Base-by-base conservation (phyloP, 2,329 filamentous ascomycete species). In the Tolypocladium nubicola region DNA sequence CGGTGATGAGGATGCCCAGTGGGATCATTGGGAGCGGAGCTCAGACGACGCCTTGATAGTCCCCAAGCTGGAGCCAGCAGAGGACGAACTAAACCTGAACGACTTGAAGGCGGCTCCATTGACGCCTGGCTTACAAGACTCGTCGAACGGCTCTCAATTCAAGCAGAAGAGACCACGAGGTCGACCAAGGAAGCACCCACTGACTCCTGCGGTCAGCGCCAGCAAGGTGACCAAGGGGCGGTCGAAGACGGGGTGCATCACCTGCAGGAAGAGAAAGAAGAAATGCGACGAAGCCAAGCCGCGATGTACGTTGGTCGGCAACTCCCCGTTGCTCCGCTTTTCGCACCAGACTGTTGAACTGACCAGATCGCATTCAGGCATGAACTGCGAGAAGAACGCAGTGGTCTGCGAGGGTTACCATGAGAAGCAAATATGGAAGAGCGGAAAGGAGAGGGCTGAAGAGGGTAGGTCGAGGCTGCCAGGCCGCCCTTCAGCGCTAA, bases 381-480 rank as follows among this genome's bases (percentile, higher is more conserved):
- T 90, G 71, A 95, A 95, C 66, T 96, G 91, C 67, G 87, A 94
- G 73, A 96, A 96, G 78, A 96, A 96, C 69, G 90, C 90, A 10
- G 89, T 96, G 14, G 84, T 92, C 14, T 96, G 91, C 68, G 90
- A 96, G 72, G 91, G 91, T 14, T 96, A 96, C 67, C 89, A 89
- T 54, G 87, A 90, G 60, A 90, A 90, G 69, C 87, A 89, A 58
- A 82, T 90, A 55, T 96, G 91, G 91, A 90, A 86, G 70, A 92
- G 89, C 67, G 90, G 90, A 35, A 90, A 84, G 68, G 88, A 93
- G 70, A 87, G 80, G 67, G 80, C 83, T 39, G 85, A 88, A 75
- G 85, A 90, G 74, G 82, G 82, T 83, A 75, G 63, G 73, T 64
- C 38, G 37, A 41, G 19, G 4, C 26, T 45, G 26, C 41, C 41